A percentile compares a stretch with the other conserved stretches of the same genome.
phyloP scores from a whole-genome alignment of 1,139 yeast genomes.

The Candida pseudocylindracea region DNA sequence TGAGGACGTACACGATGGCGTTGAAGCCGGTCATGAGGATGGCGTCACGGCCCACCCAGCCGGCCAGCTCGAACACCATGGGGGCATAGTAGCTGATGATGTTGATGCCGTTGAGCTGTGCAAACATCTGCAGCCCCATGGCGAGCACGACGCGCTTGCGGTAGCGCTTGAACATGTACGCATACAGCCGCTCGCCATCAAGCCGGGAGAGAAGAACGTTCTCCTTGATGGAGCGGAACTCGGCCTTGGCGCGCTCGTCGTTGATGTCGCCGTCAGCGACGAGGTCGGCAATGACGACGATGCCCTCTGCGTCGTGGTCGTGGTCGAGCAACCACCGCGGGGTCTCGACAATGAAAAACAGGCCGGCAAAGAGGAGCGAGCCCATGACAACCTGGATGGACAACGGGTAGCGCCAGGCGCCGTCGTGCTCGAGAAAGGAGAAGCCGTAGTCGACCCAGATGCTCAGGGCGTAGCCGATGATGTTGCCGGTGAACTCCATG shows the following conservation, averaged over 20 bases:
- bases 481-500: constrained; percentile 81
- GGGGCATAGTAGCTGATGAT: constrained; percentile 90
- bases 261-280: constrained; percentile 21
- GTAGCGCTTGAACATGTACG: constrained; percentile 40
- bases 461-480: constrained; percentile 65
- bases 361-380: constrained; percentile 39
- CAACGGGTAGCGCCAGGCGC: constrained; percentile 67
- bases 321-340: constrained; percentile 82
- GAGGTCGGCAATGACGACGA: constrained; percentile 23
- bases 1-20: constrained; percentile 45
- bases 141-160: constrained; percentile 70
- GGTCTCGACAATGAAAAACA: constrained; percentile 62
- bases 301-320: constrained; percentile 76
- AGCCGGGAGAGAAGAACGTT: constrained; percentile 34
- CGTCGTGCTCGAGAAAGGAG: constrained; percentile 26
- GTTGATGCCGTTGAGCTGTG: constrained; percentile 84
- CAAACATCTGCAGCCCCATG: constrained; percentile 78
- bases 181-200: constrained; percentile 53
- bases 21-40: constrained; percentile 87
- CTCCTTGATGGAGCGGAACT: constrained; percentile 18
- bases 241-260: constrained; percentile 6
- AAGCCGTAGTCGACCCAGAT: constrained; percentile 86
- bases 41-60: constrained; percentile 80
- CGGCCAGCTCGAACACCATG: constrained; percentile 82
- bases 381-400: constrained; percentile 65